A percentile compares a stretch with the other conserved stretches of the same genome.
Conservation (phyloP, 495 filamentous ascomycete species). For the Aspergillus biplanus region DNA sequence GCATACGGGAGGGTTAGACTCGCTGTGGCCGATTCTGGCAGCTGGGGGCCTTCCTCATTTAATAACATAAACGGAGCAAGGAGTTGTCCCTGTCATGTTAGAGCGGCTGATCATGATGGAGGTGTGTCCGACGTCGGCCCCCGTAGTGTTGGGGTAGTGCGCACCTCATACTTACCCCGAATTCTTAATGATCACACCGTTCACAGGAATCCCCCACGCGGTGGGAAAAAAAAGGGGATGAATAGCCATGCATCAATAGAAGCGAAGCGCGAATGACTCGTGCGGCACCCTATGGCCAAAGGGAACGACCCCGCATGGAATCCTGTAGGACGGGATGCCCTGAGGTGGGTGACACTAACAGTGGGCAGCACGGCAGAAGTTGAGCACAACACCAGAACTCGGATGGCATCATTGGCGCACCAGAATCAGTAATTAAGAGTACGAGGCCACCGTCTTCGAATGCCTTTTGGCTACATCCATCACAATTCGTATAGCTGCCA, state of each 20-base stretch:
- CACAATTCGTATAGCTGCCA: neutral
- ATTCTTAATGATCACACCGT: neutral
- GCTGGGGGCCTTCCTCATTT: neutral
- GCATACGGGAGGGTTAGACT: neutral
- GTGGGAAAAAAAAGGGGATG: no score
- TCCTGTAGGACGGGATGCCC: no score
- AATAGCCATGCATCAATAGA: neutral
- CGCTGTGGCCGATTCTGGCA: neutral
- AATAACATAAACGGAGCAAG: neutral
- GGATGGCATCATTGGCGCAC: neutral
- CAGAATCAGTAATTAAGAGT: neutral
- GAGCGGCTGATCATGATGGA: neutral
- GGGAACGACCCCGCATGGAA: neutral
- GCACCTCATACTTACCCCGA: neutral
- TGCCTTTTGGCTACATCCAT: neutral
- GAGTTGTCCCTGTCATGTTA: neutral
- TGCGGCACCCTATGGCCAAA: neutral
- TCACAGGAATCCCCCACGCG: no score
- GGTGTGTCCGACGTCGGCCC: neutral
- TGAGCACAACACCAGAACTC: neutral
- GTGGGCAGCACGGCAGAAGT: neutral
- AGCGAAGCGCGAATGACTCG: neutral
- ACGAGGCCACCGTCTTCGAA: neutral
- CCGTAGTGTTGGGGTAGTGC: neutral
- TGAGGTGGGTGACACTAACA: no score